Base-by-base conservation (phyloP, 768 basidiomycete species). In the Candolleomyces aberdarensis region DNA sequence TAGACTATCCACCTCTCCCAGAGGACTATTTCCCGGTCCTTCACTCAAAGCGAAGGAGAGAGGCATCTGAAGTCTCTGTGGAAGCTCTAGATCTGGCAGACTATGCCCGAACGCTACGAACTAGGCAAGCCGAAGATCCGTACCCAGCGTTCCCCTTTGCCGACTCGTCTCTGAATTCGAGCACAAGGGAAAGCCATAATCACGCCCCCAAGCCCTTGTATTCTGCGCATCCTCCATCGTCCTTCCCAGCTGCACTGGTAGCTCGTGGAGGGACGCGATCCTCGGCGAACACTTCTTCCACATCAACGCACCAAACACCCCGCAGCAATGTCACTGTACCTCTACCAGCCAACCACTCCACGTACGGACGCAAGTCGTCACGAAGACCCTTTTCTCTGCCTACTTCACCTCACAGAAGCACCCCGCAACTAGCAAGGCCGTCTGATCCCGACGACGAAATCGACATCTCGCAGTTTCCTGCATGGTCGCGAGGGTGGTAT, bases 31-130 rank as follows among this genome's bases (percentile, higher is more conserved):
- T 51, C 53, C 62, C 68, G 59, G 29, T 62, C 65, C 53, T 64
- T 60, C 46, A 62, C 54, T 19, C 52, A 17, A 61, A 41, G 39
- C 60, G 11, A 3, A 61, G 74, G 31, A 71, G 82, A 62, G 84
- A 87, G 61, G 74, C 80, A 4, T 86, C 87, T 6, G 88, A 89
- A 60, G 80, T 78, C 29, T 88, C 86, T 58, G 80, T 89, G 1
- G 87, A 89, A 68, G 87, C 87, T 3, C 79, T 89, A 58, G 88
- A 91, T 72, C 78, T 91, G 22, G 87, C 87, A 36, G 88, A 89
- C 70, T 91, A 89, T 71, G 78, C 86, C 7, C 74, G 70, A 62
- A 83, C 83, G 19, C 76, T 87, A 22, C 73, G 76, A 44, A 57
- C 72, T 39, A 71, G 77, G 61, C 72, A 72, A 66, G 64, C 68